These are phyloP conservation scores for Rhynchospora tenuis DNA, from an alignment of 176 grass and related monocot species.

Conservation along the genomic window DNA sequence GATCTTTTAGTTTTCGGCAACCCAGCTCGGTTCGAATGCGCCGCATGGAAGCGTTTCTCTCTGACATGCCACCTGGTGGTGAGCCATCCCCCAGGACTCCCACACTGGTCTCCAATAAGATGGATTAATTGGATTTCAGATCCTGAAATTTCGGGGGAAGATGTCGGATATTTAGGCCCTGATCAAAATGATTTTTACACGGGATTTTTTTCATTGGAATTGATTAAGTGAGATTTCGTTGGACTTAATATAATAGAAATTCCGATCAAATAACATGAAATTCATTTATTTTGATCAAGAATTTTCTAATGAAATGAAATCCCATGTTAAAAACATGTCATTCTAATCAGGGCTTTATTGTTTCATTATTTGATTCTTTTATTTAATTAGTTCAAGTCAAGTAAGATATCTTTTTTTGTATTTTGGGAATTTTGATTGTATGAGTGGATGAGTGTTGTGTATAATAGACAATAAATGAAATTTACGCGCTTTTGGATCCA, in stretches of 20 bases:
- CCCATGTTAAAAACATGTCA: too few relatives aligned
- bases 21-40: background rate
- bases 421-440: background rate
- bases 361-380: conserved; percentile 1
- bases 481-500: background rate
- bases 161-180: background rate
- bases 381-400: background rate
- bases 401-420: background rate
- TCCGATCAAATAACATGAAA: too few relatives aligned
- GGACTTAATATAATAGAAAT: too few relatives aligned
- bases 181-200: too few relatives aligned
- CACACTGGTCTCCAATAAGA: background rate
- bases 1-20: conserved; percentile 6
- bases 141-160: background rate
- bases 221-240: too few relatives aligned
- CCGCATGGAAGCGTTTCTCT: conserved; percentile 8
- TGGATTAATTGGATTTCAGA: conserved; percentile 10
- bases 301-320: too few relatives aligned
- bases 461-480: background rate
- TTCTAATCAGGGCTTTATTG: too few relatives aligned
- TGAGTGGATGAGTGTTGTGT: background rate
- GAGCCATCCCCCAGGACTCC: background rate
- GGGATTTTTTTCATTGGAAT: too few relatives aligned
- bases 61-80: background rate
- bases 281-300: too few relatives aligned